Base-by-base conservation (phyloP, 2,329 filamentous ascomycete species). In the Epichloe gansuensis region DNA sequence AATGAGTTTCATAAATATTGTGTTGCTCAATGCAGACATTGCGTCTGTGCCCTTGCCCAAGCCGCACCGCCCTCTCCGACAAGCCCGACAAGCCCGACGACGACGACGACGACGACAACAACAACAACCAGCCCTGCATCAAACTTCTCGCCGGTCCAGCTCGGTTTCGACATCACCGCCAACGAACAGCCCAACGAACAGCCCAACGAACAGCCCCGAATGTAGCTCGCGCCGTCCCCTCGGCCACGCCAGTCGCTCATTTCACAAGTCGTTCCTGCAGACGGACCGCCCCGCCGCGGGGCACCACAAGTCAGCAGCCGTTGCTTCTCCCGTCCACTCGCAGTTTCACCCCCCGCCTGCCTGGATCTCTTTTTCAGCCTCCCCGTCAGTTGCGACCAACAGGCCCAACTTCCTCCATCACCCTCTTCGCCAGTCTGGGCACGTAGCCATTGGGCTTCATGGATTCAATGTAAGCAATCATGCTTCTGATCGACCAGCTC, bases 271-370 rank as follows among this genome's bases (percentile, higher is more conserved):
- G 34, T 50, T 56, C 47, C 55, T 59, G 58, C 58, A 57, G 58
- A 58, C 60, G 51, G 57, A 54, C 59, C 60, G 58, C 55, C 61
- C 62, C 63, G 59, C 62, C 50, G 53, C 54, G 44, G 53, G 55
- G 55, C 55, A 57, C 55, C 54, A 53, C 50, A 53, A 53, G 47
- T 50, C 51, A 50, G 48, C 49, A 44, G 51, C 47, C 45, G 27
- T 35, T 47, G 27, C 17, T 38, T 51, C 50, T 40, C 45, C 46
- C 39, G 25, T 35, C n/a, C 36, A 39, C 47, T 9, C n/a, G 31
- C 50, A 35, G 46, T 36, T 13, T 21, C 39, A 42, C 51, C 46
- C 51, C 51, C 38, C 46, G 11, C 21, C 46, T 49, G 17, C 42
- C 36, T 21, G 27, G n/a, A 23, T 36, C 36, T 27, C 40, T 42